Base-by-base conservation (phyloP, 371 early-diverging fungal species). In the Syncephalastrum sp. region DNA sequence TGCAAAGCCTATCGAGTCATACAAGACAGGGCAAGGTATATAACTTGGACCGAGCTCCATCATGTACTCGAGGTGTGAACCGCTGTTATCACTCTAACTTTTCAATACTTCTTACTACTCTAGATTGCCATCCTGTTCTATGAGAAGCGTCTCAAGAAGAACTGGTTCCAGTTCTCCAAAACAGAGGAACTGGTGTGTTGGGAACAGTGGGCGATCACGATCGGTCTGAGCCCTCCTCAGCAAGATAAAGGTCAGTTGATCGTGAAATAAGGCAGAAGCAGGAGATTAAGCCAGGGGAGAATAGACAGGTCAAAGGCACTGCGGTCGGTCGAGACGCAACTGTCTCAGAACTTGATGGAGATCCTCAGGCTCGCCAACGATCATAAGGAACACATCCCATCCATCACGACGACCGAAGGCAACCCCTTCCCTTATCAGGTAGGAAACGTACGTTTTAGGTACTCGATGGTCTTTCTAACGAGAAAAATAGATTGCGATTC, bases 361-460 rank as follows among this genome's bases (percentile, higher is more conserved):
- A 91, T 93, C 24, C 75, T 93, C 16, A 77, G 81, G 24, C 76
- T 83, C 42, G 85, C 89, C 21, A 92, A 93, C 69, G 85, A 85
- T 52, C 75, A 90, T 60, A 91, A 90, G 65, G 96, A 93, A 50
- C 94, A 94, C 63, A 91, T 94, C 25, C 96, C 96, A 25, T 89
- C 91, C 1, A 93, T 95, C 56, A 83, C 89, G 15, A 90, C 81
- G 43, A 83, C 81, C 44, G 92, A 90, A 50, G 81, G 79, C 13
- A 89, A 93, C 53, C 91, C 93, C 46, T 95, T 93, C 68, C 96
- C 96, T 1, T 93, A 88, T 70, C 91, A 92, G 70, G 84, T 88
- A 73, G 46, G 43, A 23, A 29, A 15, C 42, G 14, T 41, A 27
- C 27, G 21, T 21, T 21, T 27, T 3, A 0, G 7, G 27, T 29